Evolutionary conservation across 192 early-diverging fungal genomes (phyloP), one percentile per base, ranked within the genome.

Genomic region (Umbelopsis sp.): DNA sequence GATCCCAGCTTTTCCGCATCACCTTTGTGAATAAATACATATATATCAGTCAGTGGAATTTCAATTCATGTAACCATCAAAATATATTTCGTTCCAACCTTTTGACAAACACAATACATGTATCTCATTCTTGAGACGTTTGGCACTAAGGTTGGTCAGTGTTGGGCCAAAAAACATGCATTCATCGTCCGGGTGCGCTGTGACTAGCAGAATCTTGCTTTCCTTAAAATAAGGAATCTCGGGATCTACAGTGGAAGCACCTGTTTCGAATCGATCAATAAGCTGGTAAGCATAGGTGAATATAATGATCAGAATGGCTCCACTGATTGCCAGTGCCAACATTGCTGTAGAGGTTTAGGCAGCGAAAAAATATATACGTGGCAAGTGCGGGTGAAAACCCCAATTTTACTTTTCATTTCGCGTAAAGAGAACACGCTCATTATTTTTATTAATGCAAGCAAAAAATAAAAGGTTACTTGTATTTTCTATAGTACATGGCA

Each of bases 121-220:
- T 30, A 97, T 78, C 8, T 85, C 82, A 21, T 85, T 84, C 49
- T 83, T 85, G 20, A 77, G 74, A 20, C 78, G 71, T 8, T 67
- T 71, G 41, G 73, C 79, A 12, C 74, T 74, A 52, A 96, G 70
- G 49, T 74, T 76, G 41, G 86, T 72, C 1, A 96, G 69, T 10
- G 92, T 92, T 0, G 95, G 95, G 13, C 88, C 86, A 83, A 98
- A 98, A 81, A 98, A 98, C 95, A 97, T 97, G 85, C 93, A 95
- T 71, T 98, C 97, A 78, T 98, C 97, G 83, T 98, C 97, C 0
- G 97, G 97, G 77, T 98, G 96, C 8, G 96, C 92, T 18, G 87
- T 94, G 15, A 95, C 80, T 16, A 96, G 76, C 7, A 93, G 81
- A 12, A 91, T 82, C 44, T 70, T 65, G 1, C 67, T 64, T 5